A percentile compares a stretch with the other conserved stretches of the same genome.
These are phyloP conservation scores for Pichia sp. DNA, from an alignment of 1,139 yeast genomes.

Conservation along the genomic window DNA sequence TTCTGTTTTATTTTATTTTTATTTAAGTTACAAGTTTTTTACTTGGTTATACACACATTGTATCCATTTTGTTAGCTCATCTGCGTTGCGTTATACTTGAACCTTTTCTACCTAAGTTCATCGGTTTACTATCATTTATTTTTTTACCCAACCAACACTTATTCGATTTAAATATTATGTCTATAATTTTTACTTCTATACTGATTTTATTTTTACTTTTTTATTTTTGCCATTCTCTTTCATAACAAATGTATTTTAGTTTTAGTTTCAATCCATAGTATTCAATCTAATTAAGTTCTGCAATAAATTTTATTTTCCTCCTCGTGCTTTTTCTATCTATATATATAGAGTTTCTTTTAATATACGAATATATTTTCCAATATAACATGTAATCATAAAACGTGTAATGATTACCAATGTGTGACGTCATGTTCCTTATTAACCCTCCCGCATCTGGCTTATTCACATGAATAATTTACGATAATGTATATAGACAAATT, in stretches of 20 bases:
- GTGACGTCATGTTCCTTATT: no score
- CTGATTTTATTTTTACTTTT: no score
- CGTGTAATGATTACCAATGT: no score
- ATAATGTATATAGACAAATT: no score
- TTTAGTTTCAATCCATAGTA: background rate
- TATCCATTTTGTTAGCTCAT: slow-evolving; percentile 6
- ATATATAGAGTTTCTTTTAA: slow-evolving; percentile 9
- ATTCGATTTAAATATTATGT: slow-evolving; percentile 1
- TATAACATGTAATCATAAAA: no score
- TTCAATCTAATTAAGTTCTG: background rate
- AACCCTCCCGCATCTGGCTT: no score
- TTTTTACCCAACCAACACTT: background rate
- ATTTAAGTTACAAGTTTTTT: background rate
- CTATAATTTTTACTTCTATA: no score
- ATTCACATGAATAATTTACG: no score
- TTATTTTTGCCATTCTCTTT: background rate
- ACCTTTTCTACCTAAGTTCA: slow-evolving; percentile 17
- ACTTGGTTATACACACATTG: background rate
- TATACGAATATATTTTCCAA: no score
- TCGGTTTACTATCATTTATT: slow-evolving; percentile 12
- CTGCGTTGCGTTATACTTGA: slow-evolving; percentile 14
- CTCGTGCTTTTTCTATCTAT: slow-evolving; percentile 13
- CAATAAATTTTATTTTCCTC: background rate
- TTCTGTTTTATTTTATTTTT: background rate
- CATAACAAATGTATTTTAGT: background rate